Evolutionary conservation across 73 alveolate genomes (phyloP).

Genomic region (Uronychia setigera): DNA sequence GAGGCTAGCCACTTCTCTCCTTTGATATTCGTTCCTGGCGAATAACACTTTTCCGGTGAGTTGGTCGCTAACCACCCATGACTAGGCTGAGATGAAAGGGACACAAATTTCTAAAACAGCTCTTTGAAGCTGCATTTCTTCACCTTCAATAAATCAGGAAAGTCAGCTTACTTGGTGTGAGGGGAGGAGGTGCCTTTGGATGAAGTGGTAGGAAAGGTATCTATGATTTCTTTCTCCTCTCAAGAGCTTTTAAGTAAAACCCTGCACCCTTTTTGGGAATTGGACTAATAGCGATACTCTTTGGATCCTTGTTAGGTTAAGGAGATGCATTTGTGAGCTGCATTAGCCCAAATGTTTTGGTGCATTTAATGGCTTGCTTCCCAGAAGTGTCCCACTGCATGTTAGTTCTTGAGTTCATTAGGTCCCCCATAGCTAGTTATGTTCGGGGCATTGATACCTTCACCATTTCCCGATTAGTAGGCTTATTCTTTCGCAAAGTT

Average conservation of each 20-base stretch:
- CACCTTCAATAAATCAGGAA: background rate
- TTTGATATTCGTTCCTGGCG: conserved; percentile 62
- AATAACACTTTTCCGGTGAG: conserved; percentile 60
- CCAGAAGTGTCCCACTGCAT: background rate
- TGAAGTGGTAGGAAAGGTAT: background rate
- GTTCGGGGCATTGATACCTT: no score
- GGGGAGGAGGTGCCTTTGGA: background rate
- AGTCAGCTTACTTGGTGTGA: background rate
- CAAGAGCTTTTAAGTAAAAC: background rate
- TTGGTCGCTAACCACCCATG: conserved; percentile 53
- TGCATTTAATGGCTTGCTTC: conserved; percentile 1
- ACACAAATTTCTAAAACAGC: background rate
- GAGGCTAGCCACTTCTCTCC: conserved; percentile 76
- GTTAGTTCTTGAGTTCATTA: background rate
- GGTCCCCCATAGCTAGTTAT: no score
- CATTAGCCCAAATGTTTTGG: background rate
- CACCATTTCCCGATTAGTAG: no score
- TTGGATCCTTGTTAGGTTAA: background rate
- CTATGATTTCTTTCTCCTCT: background rate
- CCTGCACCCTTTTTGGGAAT: background rate
- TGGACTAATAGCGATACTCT: background rate
- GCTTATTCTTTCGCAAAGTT: no score
- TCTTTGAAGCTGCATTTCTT: background rate
- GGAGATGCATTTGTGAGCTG: background rate
- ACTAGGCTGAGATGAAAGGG: conserved; percentile 36